Evolutionary conservation across 2,329 filamentous ascomycete species (phyloP), one percentile per base, ranked within the genome.

Genomic region (Penicillium sp.): DNA sequence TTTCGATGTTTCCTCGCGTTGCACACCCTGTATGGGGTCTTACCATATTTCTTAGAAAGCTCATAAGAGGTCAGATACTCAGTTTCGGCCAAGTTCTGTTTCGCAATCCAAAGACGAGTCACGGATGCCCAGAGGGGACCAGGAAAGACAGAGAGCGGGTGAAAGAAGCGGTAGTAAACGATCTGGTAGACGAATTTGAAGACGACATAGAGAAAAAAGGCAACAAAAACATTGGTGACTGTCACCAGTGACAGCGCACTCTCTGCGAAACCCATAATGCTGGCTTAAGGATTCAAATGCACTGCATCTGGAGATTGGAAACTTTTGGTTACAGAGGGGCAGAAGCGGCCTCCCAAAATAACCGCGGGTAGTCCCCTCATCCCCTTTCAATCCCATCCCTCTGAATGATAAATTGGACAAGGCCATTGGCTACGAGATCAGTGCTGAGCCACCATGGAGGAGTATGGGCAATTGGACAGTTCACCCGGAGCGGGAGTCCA

Each of bases 91-190:
- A 80, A 48, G 54, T 80, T 81, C 66, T 83, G 79, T 59, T 77
- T 82, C 44, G 79, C 75, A 48, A 83, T 77, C 79, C 80, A 84
- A 9, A 84, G 69, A 42, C 77, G 67, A n/a, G 81, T 83, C 14
- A 83, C 78, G 48, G 75, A 76, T 23, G 72, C 81, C 78, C 52
- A 83, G 61, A 83, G 84, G 1, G 80, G 79, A 3, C 82, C 82
- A 0, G 81, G 81, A 57, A 83, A 84, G 28, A 74, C 72, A 16
- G 75, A 67, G 4, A 85, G 69, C 10, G 82, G 80, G 55, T 83
- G 80, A 47, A 83, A 80, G 68, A 80, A 81, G 31, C 66, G 65
- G 55, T 77, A 75, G 60, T 77, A 71, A 24, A 77, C 58, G 28
- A 77, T 69, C 54, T 77, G 75, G 51, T 68, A 69, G 13, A 65